phyloP scores from a whole-genome alignment of 2,329 filamentous ascomycete genomes.

The Gnomoniopsis smithogilvyi region DNA sequence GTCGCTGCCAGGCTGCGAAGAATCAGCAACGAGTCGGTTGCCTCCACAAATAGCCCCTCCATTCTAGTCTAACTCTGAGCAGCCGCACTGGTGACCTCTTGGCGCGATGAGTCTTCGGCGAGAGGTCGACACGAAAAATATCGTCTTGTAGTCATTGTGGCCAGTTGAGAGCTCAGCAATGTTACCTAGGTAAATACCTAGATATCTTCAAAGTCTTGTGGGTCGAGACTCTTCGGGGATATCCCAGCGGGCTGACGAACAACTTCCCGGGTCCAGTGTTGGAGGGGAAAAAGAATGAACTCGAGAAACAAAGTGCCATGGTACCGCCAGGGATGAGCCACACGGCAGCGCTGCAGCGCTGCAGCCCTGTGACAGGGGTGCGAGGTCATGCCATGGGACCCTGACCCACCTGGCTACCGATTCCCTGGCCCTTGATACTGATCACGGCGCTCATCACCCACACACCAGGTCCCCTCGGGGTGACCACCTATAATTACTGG shows the following conservation, averaged over 20 bases:
- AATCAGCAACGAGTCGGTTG: not conserved
- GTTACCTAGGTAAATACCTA: too few relatives aligned
- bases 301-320: not conserved
- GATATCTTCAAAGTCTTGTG: not conserved
- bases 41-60: conserved; percentile 8
- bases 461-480: conserved; percentile 12
- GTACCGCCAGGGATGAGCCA: not conserved
- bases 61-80: conserved; percentile 4
- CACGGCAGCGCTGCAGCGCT: conserved; percentile 1
- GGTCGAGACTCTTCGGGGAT: not conserved
- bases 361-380: conserved; percentile 3
- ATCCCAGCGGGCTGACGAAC: not conserved
- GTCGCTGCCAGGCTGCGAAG: not conserved
- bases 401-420: conserved; percentile 8
- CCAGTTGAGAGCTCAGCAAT: too few relatives aligned
- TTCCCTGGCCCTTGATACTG: conserved; percentile 11
- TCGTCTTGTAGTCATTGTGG: not conserved
- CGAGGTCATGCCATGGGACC: conserved; percentile 14
- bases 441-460: conserved; percentile 11
- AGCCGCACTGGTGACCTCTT: not conserved
- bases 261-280: not conserved
- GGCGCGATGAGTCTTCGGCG: conserved; percentile 12
- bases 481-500: conserved; percentile 17
- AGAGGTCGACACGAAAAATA: too few relatives aligned
- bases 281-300: not conserved